These are phyloP conservation scores for Diplocarpon mali DNA, from an alignment of 2,329 filamentous ascomycete genomes.

Conservation along the genomic window DNA sequence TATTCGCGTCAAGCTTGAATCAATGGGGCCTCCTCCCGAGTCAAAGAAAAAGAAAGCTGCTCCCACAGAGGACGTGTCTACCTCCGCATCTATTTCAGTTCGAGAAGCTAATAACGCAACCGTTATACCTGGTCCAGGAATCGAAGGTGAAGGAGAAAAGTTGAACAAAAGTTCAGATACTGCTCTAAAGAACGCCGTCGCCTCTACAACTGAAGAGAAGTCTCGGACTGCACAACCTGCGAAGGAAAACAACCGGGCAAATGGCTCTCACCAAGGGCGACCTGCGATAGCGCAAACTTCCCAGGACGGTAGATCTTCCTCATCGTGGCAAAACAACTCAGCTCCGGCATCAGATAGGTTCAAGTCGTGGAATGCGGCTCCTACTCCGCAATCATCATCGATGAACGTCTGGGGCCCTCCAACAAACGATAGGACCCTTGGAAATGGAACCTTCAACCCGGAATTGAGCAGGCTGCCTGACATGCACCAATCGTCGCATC, in stretches of 20 bases:
- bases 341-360: slow-evolving; percentile 34
- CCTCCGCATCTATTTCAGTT: slow-evolving; percentile 25
- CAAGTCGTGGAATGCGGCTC: slow-evolving; percentile 35
- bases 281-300: slow-evolving; percentile 10
- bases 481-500: slow-evolving; percentile 21
- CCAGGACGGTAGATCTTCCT: slow-evolving; percentile 17
- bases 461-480: slow-evolving; percentile 38
- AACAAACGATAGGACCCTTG: slow-evolving; percentile 57
- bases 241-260: slow-evolving; percentile 11
- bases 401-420: slow-evolving; percentile 66
- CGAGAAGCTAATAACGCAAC: slow-evolving; percentile 15
- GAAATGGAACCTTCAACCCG: slow-evolving; percentile 66
- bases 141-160: slow-evolving; percentile 4
- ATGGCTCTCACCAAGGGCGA: slow-evolving; percentile 20
- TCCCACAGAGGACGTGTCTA: slow-evolving; percentile 35
- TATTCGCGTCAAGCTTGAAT: slow-evolving; percentile 60
- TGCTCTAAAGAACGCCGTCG: slow-evolving; percentile 4
- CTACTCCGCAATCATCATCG: slow-evolving; percentile 32
- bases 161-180: slow-evolving; percentile 5
- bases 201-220: slow-evolving; percentile 7
- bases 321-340: slow-evolving; percentile 25
- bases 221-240: slow-evolving; percentile 6
- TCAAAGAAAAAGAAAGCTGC: slow-evolving; percentile 45
- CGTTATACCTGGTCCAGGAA: slow-evolving; percentile 5
- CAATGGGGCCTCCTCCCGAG: slow-evolving; percentile 54